Conservation (phyloP, 1,139 yeast species). For the Yamadazyma aaseri region DNA sequence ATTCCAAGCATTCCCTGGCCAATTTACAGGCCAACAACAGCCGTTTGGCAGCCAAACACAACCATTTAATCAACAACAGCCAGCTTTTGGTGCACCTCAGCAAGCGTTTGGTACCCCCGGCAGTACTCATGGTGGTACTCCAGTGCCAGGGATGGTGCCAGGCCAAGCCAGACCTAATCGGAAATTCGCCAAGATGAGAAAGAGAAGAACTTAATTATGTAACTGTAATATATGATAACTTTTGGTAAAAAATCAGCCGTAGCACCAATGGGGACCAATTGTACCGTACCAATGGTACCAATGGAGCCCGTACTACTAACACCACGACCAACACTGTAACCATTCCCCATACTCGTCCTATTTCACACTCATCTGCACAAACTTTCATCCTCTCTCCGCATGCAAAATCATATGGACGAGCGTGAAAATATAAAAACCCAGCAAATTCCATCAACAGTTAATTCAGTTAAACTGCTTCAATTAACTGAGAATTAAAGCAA, state of each 20-base stretch:
- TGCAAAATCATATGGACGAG: conserved; percentile 10
- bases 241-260: too few relatives aligned
- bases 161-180: conserved; percentile 18
- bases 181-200: conserved; percentile 29
- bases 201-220: conserved; percentile 21
- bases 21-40: background rate
- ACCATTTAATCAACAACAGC: too few relatives aligned
- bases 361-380: too few relatives aligned
- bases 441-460: background rate
- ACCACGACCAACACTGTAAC: too few relatives aligned
- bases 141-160: conserved; percentile 1
- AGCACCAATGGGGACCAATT: too few relatives aligned
- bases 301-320: too few relatives aligned
- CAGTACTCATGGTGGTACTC: background rate
- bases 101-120: conserved; percentile 1
- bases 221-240: too few relatives aligned
- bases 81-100: background rate
- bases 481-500: conserved; percentile 1
- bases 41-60: too few relatives aligned
- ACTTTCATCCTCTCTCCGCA: conserved; percentile 6
- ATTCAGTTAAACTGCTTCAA: conserved; percentile 1
- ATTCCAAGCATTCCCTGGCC: conserved; percentile 3
- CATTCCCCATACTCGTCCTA: too few relatives aligned
- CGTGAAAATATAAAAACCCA: conserved; percentile 1
- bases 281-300: too few relatives aligned